Evolutionary conservation across 495 filamentous ascomycete species (phyloP).

Genomic region (Penicillium roqueforti): DNA sequence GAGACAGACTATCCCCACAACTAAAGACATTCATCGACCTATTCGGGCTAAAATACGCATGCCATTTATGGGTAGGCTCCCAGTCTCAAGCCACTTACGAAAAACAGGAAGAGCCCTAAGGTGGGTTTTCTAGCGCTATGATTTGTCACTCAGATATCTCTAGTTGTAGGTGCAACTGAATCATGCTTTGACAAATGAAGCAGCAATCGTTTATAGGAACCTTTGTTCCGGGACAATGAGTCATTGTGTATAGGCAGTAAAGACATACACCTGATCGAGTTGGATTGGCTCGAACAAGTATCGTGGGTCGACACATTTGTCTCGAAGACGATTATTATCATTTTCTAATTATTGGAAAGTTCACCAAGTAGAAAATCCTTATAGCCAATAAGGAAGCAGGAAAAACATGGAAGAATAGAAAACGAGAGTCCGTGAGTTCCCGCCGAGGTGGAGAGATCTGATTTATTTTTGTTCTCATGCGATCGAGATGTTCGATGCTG

Average conservation of each 20-base stretch:
- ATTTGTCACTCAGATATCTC: constrained; percentile 3
- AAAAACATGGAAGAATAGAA: not conserved
- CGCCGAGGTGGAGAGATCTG: not conserved
- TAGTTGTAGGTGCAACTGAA: not conserved
- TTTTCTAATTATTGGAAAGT: not conserved
- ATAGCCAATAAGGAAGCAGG: not conserved
- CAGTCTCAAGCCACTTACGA: not conserved
- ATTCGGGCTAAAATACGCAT: not conserved
- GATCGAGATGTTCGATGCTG: constrained; percentile 2
- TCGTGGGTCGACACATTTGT: constrained; percentile 1
- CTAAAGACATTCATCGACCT: not conserved
- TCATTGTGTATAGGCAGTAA: not conserved
- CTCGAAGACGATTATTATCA: constrained; percentile 10
- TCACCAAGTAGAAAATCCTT: not conserved
- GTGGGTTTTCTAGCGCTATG: not conserved
- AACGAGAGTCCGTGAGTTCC: not conserved
- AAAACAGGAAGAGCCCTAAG: not conserved
- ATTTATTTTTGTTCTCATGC: constrained; percentile 3
- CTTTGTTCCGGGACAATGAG: not conserved
- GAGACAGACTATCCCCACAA: constrained; percentile 4
- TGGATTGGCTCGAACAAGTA: constrained; percentile 6
- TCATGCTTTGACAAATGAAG: not conserved
- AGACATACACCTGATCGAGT: not conserved
- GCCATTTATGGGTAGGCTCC: not conserved
- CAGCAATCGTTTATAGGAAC: not conserved